Evolutionary conservation across 495 filamentous ascomycete genomes (phyloP), one percentile per base, ranked within the genome.

Genomic region (Tuber brumale): DNA sequence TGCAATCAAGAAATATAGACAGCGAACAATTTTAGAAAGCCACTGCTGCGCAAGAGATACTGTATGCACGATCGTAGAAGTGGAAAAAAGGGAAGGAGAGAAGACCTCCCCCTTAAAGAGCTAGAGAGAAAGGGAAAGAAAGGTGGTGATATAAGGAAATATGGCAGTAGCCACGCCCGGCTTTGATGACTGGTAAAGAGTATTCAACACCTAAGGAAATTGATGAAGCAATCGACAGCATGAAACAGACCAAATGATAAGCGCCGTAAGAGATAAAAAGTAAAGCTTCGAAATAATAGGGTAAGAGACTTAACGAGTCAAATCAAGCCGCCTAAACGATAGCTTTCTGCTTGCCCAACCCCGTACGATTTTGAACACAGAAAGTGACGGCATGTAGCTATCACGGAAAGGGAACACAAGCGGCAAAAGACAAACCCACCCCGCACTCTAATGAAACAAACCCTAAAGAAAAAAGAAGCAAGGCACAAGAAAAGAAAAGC

Each of bases 361-460:
- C 51, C 51, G n/a, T 31, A 61, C 51, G 27, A 31, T 27, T 61
- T 61, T 61, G 27, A 61, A 61, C n/a, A 61, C 51, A 31, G 51
- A 57, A 57, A 57, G 48, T 27, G 48, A 57, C 23, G 14, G 48
- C 23, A 27, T 12, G 48, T 27, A 57, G n/a, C 48, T 27, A 57
- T 57, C 48, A 57, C 23, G 2, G 48, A 61, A 31, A 61, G 51
- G 51, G n/a, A 61, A 31, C n/a, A 61, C 51, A 14, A 61, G 51
- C 31, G 12, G n/a, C 51, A 61, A 61, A 61, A 61, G n/a, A 61
- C 51, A 31, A 61, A 61, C 51, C 51, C 51, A 31, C 51, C 51
- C n/a, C 10, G 51, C 2, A 66, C 45, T 75, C 76, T 73, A 73
- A 70, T 74, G 39, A 70, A 80, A 51, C 48, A 41, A 19, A 75